phyloP scores from a whole-genome alignment of 495 filamentous ascomycete genomes.

The Delitschia confertaspora region DNA sequence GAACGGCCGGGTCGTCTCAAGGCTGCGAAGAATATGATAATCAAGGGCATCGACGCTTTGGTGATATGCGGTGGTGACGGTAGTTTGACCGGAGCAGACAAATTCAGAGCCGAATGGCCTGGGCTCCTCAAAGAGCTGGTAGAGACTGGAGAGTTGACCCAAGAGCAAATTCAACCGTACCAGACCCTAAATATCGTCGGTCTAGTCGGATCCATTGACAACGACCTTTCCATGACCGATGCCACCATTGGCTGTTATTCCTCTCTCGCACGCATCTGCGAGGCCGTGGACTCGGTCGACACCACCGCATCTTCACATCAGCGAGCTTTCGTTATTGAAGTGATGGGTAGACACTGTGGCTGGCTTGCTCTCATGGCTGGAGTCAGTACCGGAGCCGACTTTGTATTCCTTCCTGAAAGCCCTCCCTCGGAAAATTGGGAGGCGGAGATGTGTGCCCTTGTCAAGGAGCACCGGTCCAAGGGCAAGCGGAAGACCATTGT shows the following conservation, averaged over 20 bases:
- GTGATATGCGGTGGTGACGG: constrained; percentile 97
- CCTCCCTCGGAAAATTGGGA: constrained; percentile 83
- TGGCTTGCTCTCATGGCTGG: constrained; percentile 97
- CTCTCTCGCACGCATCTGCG: constrained; percentile 82
- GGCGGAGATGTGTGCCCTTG: constrained; percentile 74
- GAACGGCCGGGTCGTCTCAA: constrained; percentile 71
- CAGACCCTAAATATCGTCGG: constrained; percentile 88
- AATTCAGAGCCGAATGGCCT: constrained; percentile 87
- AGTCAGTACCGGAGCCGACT: constrained; percentile 91
- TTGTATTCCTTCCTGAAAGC: constrained; percentile 93
- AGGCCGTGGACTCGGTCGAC: constrained; percentile 92
- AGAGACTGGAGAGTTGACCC: constrained; percentile 53
- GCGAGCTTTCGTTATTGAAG: constrained; percentile 93
- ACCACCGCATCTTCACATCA: constrained; percentile 96
- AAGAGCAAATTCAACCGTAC: constrained; percentile 62
- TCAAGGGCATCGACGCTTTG: constrained; percentile 88
- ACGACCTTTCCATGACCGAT: constrained; percentile 94
- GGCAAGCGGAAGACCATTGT: constrained; percentile 98
- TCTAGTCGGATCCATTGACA: constrained; percentile 94
- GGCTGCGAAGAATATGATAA: constrained; percentile 87
- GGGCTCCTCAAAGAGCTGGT: constrained; percentile 77
- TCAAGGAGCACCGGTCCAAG: constrained; percentile 77
- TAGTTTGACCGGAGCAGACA: constrained; percentile 91
- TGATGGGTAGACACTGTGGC: constrained; percentile 98
- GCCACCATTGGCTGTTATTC: constrained; percentile 97